Base-by-base conservation (phyloP, 345 rosid genomes). In the Brassica cretica region DNA sequence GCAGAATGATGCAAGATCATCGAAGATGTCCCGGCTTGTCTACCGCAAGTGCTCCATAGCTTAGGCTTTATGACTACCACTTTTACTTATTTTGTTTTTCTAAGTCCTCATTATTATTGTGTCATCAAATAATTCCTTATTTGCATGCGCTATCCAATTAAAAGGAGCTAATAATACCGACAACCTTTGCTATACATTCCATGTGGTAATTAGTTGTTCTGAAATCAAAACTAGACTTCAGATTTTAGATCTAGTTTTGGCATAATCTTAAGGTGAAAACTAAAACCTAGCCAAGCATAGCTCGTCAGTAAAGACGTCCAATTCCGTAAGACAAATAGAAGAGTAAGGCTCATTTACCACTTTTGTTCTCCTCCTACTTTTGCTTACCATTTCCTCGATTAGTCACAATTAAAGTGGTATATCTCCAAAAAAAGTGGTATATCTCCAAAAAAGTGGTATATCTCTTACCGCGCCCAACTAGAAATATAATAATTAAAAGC, bases 111-210 rank as follows among this genome's bases (percentile, higher is more conserved):
- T 71, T 71, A 71, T 71, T 78, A 65, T 64, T 64, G 46, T 64
- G 56, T 37, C 35, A 14, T 30, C 70, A 56, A 56, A 71, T 71
- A 41, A 58, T 78, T 72, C 3, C 2, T 8, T 0, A 55, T 10
- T 10, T 66, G 81, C 81, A 78, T 78, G 81, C 81, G 73, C 15
- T 78, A 78, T 78, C 72, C 61, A 60, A 7, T 9, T 70, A 6
- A 18, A 32, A 1, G 29, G 29, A 70, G 39, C 49, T 70, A 32
- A 70, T 55, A 10, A 55, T 70, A 55, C 10, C 64, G 18, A 10
- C 73, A 55, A 9, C 63, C 10, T 9, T 30, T 16, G 63, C 30
- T 51, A 5, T 8, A 16, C 9, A 51, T 51, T 8, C 27, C 41
- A 49, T 60, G 41, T 55, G 7, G 55, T 35, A 44, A 6, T 18